Evolutionary conservation across 176 grass and related monocot genomes (phyloP).

Genomic region (Pharus latifolius): DNA sequence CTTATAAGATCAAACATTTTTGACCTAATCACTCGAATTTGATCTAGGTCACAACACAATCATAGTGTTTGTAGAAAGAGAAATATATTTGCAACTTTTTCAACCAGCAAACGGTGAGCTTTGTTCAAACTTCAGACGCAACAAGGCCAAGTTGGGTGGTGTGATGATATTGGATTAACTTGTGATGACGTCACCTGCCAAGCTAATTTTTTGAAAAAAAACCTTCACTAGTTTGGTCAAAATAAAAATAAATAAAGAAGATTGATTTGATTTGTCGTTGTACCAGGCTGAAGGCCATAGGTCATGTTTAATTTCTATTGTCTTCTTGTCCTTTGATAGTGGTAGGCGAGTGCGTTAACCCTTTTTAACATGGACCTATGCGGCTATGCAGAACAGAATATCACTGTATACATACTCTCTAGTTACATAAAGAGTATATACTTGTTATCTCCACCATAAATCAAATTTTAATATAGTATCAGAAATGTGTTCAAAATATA

Average conservation of each 20-base stretch:
- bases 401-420: no score
- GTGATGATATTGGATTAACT: constrained; percentile 20
- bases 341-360: no score
- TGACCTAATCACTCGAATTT: neutral
- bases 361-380: neutral
- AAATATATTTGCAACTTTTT: neutral
- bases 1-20: neutral
- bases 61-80: neutral
- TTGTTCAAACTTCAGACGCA: neutral
- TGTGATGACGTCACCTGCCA: constrained; percentile 11
- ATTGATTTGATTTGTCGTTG: neutral
- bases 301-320: neutral
- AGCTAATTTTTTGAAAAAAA: constrained; percentile 1
- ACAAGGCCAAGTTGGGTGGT: neutral
- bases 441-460: no score
- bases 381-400: no score
- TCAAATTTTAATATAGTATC: no score
- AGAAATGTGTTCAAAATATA: no score
- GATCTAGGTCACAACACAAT: neutral
- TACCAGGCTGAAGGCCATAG: neutral
- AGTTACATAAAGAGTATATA: no score
- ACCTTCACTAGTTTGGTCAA: neutral
- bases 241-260: neutral
- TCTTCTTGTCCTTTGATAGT: no score
- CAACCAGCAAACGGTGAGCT: neutral